These are phyloP conservation scores for Coemansia sp. DNA, from an alignment of 192 early-diverging fungal genomes.

Conservation along the genomic window DNA sequence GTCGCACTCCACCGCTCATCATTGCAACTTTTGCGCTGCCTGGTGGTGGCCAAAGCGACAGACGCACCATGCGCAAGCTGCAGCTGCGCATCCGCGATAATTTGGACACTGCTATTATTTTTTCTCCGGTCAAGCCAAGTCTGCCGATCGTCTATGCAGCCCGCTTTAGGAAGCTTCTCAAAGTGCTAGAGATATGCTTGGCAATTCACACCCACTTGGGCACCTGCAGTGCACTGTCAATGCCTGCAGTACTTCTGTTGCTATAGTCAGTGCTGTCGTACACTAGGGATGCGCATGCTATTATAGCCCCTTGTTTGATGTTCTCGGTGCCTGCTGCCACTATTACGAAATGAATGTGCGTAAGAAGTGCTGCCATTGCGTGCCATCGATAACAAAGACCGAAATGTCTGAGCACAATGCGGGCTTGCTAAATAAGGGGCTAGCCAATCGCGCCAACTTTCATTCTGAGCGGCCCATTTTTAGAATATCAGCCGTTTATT, in stretches of 20 bases:
- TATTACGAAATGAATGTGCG: not conserved
- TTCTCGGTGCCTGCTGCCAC: not conserved
- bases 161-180: not conserved
- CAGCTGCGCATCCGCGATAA: not conserved
- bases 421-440: not conserved
- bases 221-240: not conserved
- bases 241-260: not conserved
- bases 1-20: not conserved
- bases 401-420: not conserved
- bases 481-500: not conserved
- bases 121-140: not conserved
- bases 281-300: not conserved
- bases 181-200: not conserved
- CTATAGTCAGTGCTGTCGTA: not conserved
- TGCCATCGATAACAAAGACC: not conserved
- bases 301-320: not conserved
- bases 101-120: not conserved
- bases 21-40: not conserved
- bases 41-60: not conserved
- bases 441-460: not conserved
- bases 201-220: not conserved
- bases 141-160: conserved; percentile 1
- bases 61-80: not conserved
- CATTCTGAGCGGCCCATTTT: not conserved
- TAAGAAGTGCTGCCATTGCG: not conserved